Evolutionary conservation across 2,329 filamentous ascomycete genomes (phyloP).

Genomic region (Scytalidium sp.): DNA sequence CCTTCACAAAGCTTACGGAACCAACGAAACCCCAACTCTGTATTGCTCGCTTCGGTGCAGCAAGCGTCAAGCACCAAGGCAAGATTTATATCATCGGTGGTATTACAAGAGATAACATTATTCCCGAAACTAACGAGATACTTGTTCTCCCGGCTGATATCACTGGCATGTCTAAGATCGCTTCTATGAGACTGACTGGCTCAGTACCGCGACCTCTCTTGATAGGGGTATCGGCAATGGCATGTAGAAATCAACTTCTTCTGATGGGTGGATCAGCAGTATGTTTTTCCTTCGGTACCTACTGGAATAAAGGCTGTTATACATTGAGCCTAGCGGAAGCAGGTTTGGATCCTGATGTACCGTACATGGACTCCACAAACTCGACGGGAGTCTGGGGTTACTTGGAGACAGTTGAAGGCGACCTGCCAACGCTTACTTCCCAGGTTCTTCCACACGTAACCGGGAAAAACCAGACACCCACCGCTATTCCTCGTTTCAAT

Average conservation of each 20-base stretch:
- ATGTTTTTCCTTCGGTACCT: slow-evolving; percentile 88
- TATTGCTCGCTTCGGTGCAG: slow-evolving; percentile 41
- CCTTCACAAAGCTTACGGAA: slow-evolving; percentile 18
- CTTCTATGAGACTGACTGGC: neutral
- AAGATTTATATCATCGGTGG: slow-evolving; percentile 41
- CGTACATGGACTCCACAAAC: neutral
- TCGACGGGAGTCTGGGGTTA: slow-evolving; percentile 15
- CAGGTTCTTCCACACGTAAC: neutral
- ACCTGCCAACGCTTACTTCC: neutral
- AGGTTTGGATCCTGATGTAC: neutral
- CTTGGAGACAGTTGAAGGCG: slow-evolving; percentile 13
- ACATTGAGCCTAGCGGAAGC: slow-evolving; percentile 6
- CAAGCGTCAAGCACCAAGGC: slow-evolving; percentile 25
- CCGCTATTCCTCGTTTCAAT: slow-evolving; percentile 48
- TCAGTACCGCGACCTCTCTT: slow-evolving; percentile 60
- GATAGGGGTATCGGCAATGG: slow-evolving; percentile 60
- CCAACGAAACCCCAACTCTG: neutral
- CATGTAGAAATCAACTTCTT: slow-evolving; percentile 47
- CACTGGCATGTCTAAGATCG: neutral
- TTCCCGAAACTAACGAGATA: slow-evolving; percentile 51
- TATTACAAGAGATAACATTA: slow-evolving; percentile 36
- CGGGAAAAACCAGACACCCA: slow-evolving; percentile 1
- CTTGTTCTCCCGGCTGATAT: slow-evolving; percentile 4
- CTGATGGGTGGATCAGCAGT: slow-evolving; percentile 79
- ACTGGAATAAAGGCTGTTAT: slow-evolving; percentile 64